Evolutionary conservation across 2,329 filamentous ascomycete species (phyloP).

Genomic region (Calonectria hawksworthii): DNA sequence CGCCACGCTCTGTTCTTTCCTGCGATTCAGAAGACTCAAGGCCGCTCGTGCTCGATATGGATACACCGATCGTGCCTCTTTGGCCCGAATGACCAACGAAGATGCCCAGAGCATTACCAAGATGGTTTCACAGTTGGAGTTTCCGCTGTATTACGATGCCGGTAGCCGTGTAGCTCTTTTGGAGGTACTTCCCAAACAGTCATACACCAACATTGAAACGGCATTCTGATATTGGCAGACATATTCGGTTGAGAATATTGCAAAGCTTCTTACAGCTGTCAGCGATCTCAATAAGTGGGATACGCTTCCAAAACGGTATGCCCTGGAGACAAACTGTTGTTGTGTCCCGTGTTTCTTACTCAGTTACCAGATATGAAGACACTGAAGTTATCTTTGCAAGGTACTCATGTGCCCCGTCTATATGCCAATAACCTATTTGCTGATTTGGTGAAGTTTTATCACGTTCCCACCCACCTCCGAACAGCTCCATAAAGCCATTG

Average conservation of each 20-base stretch:
- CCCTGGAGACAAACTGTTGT: neutral
- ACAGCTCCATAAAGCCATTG: slow-evolving; percentile 52
- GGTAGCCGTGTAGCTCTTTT: slow-evolving; percentile 57
- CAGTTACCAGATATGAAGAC: slow-evolving; percentile 55
- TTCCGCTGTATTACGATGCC: slow-evolving; percentile 55
- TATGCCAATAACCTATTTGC: neutral
- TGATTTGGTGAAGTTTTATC: slow-evolving; percentile 44
- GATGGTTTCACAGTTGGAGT: slow-evolving; percentile 51
- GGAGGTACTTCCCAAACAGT: slow-evolving; percentile 43
- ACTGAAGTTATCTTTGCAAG: slow-evolving; percentile 54
- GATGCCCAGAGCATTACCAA: slow-evolving; percentile 62
- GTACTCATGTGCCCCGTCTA: slow-evolving; percentile 39
- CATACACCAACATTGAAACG: neutral
- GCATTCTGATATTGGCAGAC: slow-evolving; percentile 48
- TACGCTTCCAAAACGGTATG: slow-evolving; percentile 54
- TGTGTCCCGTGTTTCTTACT: neutral
- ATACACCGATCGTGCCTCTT: slow-evolving; percentile 52
- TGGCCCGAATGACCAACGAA: slow-evolving; percentile 57
- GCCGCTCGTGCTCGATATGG: slow-evolving; percentile 47
- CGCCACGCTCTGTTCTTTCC: slow-evolving; percentile 49
- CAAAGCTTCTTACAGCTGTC: slow-evolving; percentile 52
- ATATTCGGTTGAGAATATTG: slow-evolving; percentile 56
- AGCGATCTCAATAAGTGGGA: slow-evolving; percentile 51
- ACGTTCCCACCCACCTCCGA: slow-evolving; percentile 47
- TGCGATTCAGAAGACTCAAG: slow-evolving; percentile 54